Evolutionary conservation across 2,329 filamentous ascomycete species (phyloP).

Genomic region (Sporothrix protearum): DNA sequence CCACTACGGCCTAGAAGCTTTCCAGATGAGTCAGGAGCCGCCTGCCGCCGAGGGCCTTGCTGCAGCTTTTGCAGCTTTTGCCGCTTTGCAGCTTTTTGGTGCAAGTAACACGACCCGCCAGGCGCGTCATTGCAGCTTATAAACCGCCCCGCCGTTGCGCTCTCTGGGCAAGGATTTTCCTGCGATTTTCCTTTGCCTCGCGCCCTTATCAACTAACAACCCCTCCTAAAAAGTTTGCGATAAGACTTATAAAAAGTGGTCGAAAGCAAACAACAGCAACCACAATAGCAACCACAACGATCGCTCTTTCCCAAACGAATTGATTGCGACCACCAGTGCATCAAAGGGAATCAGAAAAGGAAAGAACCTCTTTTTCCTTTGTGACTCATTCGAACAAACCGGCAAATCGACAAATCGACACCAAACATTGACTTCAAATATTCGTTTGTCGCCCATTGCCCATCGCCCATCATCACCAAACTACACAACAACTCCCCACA

Average conservation of each 20-base stretch:
- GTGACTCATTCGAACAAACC: background rate
- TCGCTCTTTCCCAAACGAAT: background rate
- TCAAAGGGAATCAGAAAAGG: background rate
- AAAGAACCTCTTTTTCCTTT: background rate
- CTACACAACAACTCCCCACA: background rate
- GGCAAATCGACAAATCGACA: background rate
- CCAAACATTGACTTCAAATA: no score
- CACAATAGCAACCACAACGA: no score
- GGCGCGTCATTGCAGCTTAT: slow-evolving; percentile 24
- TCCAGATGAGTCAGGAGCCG: slow-evolving; percentile 26
- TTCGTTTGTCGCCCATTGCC: no score
- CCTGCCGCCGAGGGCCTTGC: no score
- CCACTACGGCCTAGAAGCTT: slow-evolving; percentile 27
- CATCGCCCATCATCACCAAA: background rate
- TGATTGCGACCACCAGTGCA: background rate
- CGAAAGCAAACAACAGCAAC: slow-evolving; percentile 4
- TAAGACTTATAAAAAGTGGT: slow-evolving; percentile 17
- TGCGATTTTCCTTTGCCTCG: background rate
- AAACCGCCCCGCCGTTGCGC: slow-evolving; percentile 20
- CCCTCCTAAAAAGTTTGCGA: slow-evolving; percentile 26
- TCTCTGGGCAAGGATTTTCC: background rate
- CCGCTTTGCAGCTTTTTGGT: background rate
- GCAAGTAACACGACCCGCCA: background rate
- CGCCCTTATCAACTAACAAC: slow-evolving; percentile 20
- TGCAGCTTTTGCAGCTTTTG: no score